Base-by-base conservation (phyloP, 495 filamentous ascomycete species). In the Hyaloscypha hepaticicola region DNA sequence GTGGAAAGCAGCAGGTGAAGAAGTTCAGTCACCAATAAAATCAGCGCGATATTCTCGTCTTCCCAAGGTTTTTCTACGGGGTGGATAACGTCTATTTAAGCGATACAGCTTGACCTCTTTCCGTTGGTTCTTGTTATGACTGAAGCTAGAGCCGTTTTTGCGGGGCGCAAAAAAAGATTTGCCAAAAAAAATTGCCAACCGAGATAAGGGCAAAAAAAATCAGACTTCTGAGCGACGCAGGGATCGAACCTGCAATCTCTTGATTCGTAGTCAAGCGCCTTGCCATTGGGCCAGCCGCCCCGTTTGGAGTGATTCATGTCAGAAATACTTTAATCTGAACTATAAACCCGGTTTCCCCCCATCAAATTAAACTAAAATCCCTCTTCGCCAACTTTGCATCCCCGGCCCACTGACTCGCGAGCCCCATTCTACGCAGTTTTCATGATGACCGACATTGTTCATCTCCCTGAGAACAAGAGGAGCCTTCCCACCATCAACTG, bases 211-310 rank as follows among this genome's bases (percentile, higher is more conserved):
- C 4, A 9, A 53, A 53, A 53, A 53, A 53, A 26, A 24, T 28
- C 50, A 72, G 6, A 5, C 22, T 53, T 53, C n/a, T 65, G 63
- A 65, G 55, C 63, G 60, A 65, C 63, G 63, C 63, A 65, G 55
- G 63, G 63, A 65, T 65, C 63, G 63, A 65, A 65, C 63, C 63
- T 66, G 63, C 63, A 66, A 63, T 63, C 68, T 72, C 69, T 72
- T 72, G 69, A 72, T 72, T 71, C 74, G 74, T 76, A 76, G 74
- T 76, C 74, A 76, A 76, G 74, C 74, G 74, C 74, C 74, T 76
- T 76, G 73, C 74, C 73, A 45, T 45, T 45, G 38, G 38, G 38
- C 38, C 38, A 45, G 38, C 38, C 38, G 38, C 38, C 38, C 38
- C 38, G 16, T 45, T 45, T 45, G n/a, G 38, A 16, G 38, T 45